Evolutionary conservation across 2,329 filamentous ascomycete genomes (phyloP).

Genomic region (Scortechinia acanthostroma): DNA sequence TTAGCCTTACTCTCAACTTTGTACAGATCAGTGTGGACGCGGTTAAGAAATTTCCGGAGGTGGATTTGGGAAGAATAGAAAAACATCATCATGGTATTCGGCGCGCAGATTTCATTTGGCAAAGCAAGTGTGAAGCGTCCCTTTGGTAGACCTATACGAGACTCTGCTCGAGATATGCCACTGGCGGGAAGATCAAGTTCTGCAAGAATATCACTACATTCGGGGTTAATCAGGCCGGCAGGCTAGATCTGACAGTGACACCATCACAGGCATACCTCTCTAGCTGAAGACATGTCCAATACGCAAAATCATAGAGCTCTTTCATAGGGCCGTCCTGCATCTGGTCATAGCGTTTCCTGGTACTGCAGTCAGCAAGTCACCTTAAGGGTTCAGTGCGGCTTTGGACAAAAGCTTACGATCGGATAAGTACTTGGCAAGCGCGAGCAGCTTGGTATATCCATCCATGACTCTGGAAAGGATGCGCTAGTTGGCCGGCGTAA

Average conservation of each 20-base stretch:
- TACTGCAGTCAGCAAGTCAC: no score
- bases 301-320: neutral
- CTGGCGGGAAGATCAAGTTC: slow-evolving; percentile 1
- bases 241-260: no score
- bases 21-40: slow-evolving; percentile 1
- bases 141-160: neutral
- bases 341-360: neutral
- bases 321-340: neutral
- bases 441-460: neutral
- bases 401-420: no score
- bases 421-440: neutral
- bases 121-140: neutral
- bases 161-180: neutral
- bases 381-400: no score
- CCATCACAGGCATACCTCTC: no score
- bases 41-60: neutral
- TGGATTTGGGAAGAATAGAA: slow-evolving; percentile 1
- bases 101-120: neutral
- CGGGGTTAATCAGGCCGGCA: no score
- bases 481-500: slow-evolving; percentile 1
- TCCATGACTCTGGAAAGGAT: neutral
- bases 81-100: neutral
- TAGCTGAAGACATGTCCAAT: neutral
- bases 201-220: neutral
- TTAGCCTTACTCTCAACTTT: slow-evolving; percentile 2